Conservation (phyloP, 2,329 filamentous ascomycete genomes). For the Paecilomyces dactylethromorphus region DNA sequence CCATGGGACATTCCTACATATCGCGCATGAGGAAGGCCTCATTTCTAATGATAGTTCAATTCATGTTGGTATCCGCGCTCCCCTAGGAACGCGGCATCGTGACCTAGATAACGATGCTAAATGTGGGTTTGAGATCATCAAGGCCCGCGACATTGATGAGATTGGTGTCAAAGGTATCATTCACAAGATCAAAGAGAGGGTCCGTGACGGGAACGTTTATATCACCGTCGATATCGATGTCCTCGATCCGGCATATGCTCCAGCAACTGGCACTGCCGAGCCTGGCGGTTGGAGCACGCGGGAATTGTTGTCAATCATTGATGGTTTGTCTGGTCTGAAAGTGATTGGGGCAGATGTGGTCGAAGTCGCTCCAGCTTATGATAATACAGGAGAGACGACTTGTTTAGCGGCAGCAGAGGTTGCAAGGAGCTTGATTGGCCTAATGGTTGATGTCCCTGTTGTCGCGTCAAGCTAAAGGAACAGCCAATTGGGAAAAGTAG, state of each 20-base stretch:
- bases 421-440: background rate
- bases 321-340: slow-evolving; percentile 19
- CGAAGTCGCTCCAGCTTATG: slow-evolving; percentile 23
- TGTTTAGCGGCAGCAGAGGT: slow-evolving; percentile 16
- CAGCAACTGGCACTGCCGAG: slow-evolving; percentile 22
- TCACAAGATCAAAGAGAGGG: slow-evolving; percentile 40
- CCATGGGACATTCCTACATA: slow-evolving; percentile 57
- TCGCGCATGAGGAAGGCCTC: slow-evolving; percentile 56
- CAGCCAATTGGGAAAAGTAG: background rate
- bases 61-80: slow-evolving; percentile 56
- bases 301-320: slow-evolving; percentile 22
- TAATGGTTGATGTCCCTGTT: background rate
- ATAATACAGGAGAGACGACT: slow-evolving; percentile 22
- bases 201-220: slow-evolving; percentile 47
- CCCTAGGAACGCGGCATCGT: slow-evolving; percentile 41
- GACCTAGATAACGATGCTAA: slow-evolving; percentile 52
- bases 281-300: slow-evolving; percentile 26
- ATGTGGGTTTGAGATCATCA: slow-evolving; percentile 54
- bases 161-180: slow-evolving; percentile 40
- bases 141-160: slow-evolving; percentile 46
- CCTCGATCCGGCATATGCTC: slow-evolving; percentile 33
- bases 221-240: slow-evolving; percentile 49
- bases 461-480: background rate
- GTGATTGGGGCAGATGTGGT: slow-evolving; percentile 25
- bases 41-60: slow-evolving; percentile 51